Evolutionary conservation across 805 yeast species (phyloP), one percentile per base, ranked within the genome.

Genomic region (Lipomyces yamadae): DNA sequence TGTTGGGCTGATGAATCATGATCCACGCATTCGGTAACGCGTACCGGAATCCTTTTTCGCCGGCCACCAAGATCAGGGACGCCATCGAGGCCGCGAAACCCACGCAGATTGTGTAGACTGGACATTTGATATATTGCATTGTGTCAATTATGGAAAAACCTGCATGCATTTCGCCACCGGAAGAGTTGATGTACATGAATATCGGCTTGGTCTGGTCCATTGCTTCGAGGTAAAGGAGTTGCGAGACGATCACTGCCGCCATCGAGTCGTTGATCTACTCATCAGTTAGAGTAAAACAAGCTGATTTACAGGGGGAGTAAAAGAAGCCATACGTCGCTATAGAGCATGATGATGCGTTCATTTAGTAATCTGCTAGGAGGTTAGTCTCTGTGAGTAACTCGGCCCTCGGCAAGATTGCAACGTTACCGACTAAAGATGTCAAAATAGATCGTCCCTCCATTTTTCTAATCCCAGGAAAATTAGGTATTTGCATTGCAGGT

Each of bases 51-150:
- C 78, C 78, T n/a, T 61, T 60, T 15, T 66, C 73, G 11, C 80
- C 80, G 5, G 76, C 71, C 37, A 75, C 74, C 2, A 77, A 66
- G 18, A 77, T 67, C 35, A 77, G 63, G 3, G 78, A 74, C 1
- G 74, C 80, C 80, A 77, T 77, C 2, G 79, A 76, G 45, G 76
- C 77, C 3, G 78, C 78, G 52, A 76, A 75, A 2, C 80, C 80
- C 7, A 77, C 72, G 56, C 80, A 78, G 45, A 77, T 77, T 2
- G 80, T 77, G 5, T 77, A 74, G 4, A 77, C 77, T 8, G 78
- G 78, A 33, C 76, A 70, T 48, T 71, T 66, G 53, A 77, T 74
- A 58, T 75, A 77, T 63, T 77, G 79, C 72, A 77, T 77, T 6
- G 80, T 77, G 58, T 77, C 80, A 56, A 78, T 76, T 42, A 77